Evolutionary conservation across 192 early-diverging fungal genomes (phyloP).

Genomic region (Entrophospora sp.): DNA sequence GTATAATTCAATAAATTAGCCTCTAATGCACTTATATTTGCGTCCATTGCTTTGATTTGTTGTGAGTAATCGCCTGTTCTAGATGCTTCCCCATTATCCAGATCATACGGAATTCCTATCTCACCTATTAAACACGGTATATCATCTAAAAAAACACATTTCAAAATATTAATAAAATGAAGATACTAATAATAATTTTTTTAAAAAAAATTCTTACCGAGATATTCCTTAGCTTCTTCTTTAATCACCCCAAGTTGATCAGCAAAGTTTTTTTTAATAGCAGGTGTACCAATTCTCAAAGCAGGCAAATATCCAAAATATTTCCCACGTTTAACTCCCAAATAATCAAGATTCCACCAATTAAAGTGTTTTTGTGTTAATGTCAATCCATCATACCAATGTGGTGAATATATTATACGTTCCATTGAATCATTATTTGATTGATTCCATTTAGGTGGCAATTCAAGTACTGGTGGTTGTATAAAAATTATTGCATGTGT

Average conservation of each 20-base stretch:
- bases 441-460: conserved; percentile 32
- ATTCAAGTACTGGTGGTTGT: conserved; percentile 46
- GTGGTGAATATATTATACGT: conserved; percentile 67
- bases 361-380: conserved; percentile 51
- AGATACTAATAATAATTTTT: conserved; percentile 49
- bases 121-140: conserved; percentile 66
- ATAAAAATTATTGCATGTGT: conserved; percentile 45
- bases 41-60: conserved; percentile 71
- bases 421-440: conserved; percentile 35
- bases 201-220: conserved; percentile 38
- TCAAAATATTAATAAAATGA: conserved; percentile 44
- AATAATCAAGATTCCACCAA: conserved; percentile 45
- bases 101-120: conserved; percentile 79
- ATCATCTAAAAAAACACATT: conserved; percentile 19
- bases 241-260: conserved; percentile 37
- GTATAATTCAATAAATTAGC: conserved; percentile 67
- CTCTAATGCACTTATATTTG: conserved; percentile 62
- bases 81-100: conserved; percentile 63
- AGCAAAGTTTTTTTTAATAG: conserved; percentile 43
- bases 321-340: conserved; percentile 47
- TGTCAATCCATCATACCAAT: conserved; percentile 79
- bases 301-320: conserved; percentile 39
- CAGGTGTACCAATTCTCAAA: conserved; percentile 41
- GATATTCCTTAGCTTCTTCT: conserved; percentile 32
- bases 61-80: conserved; percentile 60